These are phyloP conservation scores for Hirsutella thompsonii DNA, from an alignment of 2,329 filamentous ascomycete genomes.

Conservation along the genomic window DNA sequence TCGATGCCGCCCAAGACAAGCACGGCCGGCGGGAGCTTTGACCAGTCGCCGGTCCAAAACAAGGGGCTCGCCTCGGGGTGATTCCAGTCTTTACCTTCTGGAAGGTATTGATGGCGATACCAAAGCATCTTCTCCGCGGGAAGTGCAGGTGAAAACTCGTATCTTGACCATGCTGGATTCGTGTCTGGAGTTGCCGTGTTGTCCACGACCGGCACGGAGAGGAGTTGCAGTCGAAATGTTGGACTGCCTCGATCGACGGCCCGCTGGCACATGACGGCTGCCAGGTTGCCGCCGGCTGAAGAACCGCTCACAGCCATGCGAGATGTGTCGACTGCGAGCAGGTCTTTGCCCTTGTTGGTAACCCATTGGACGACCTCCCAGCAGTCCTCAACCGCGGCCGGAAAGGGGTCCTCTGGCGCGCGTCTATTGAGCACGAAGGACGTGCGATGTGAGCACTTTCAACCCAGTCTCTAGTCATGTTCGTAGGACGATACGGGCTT, in stretches of 20 bases:
- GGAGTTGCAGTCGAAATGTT: slow-evolving; percentile 28
- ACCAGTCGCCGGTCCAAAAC: slow-evolving; percentile 36
- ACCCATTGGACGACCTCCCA: slow-evolving; percentile 38
- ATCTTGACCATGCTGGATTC: slow-evolving; percentile 35
- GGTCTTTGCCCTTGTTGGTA: slow-evolving; percentile 1
- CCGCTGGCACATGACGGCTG: slow-evolving; percentile 31
- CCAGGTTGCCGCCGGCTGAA: slow-evolving; percentile 7
- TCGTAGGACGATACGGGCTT: background rate
- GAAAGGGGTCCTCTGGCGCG: slow-evolving; percentile 37
- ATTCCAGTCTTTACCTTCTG: slow-evolving; percentile 27
- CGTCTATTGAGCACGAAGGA: slow-evolving; percentile 12
- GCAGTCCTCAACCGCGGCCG: slow-evolving; percentile 36
- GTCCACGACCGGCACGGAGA: slow-evolving; percentile 44
- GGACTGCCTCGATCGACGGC: slow-evolving; percentile 22
- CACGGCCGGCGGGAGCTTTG: slow-evolving; percentile 33
- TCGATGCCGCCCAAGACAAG: slow-evolving; percentile 43
- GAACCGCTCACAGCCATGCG: slow-evolving; percentile 35
- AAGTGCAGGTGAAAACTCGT: slow-evolving; percentile 36
- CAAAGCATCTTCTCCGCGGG: slow-evolving; percentile 46
- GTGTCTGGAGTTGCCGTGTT: slow-evolving; percentile 32
- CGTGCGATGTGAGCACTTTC: no score
- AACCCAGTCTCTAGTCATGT: no score
- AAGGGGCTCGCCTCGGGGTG: slow-evolving; percentile 41
- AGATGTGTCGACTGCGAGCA: slow-evolving; percentile 18
- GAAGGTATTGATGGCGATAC: slow-evolving; percentile 46